phyloP scores from a whole-genome alignment of 192 early-diverging fungal genomes.

The Allomyces javanicus region DNA sequence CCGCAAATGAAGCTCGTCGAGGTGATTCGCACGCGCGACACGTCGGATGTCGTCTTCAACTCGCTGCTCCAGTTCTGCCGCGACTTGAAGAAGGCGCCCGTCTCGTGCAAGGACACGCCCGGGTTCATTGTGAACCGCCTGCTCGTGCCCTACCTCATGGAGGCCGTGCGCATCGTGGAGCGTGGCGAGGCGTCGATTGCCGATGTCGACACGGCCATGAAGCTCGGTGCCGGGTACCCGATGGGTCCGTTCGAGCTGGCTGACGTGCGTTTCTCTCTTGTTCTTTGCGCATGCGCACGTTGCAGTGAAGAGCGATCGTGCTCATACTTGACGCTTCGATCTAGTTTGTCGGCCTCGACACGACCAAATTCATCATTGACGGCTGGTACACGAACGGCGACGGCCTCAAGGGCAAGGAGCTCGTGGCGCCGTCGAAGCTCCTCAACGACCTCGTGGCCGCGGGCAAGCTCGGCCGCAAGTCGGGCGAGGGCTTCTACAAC shows the following conservation, averaged over 20 bases:
- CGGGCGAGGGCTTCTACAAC: slow-evolving; percentile 66
- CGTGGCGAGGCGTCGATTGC: slow-evolving; percentile 61
- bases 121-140: slow-evolving; percentile 95
- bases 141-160: slow-evolving; percentile 89
- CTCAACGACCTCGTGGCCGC: slow-evolving; percentile 52
- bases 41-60: slow-evolving; percentile 38
- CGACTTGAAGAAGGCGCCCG: slow-evolving; percentile 67
- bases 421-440: slow-evolving; percentile 47
- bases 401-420: slow-evolving; percentile 46
- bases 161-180: slow-evolving; percentile 79
- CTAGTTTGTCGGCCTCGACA: slow-evolving; percentile 84
- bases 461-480: slow-evolving; percentile 67
- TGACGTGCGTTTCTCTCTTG: slow-evolving; percentile 30
- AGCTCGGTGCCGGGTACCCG: slow-evolving; percentile 87
- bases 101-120: slow-evolving; percentile 90
- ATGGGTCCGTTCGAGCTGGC: slow-evolving; percentile 80
- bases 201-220: slow-evolving; percentile 93
- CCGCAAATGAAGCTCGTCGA: slow-evolving; percentile 96
- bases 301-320: too few species aligned
- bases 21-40: slow-evolving; percentile 54
- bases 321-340: neutral
- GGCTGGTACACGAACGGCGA: slow-evolving; percentile 76
- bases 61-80: slow-evolving; percentile 44
- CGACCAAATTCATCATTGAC: slow-evolving; percentile 84
- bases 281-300: neutral